Conservation (phyloP, 2,329 filamentous ascomycete species). For the Volutella citrinella region DNA sequence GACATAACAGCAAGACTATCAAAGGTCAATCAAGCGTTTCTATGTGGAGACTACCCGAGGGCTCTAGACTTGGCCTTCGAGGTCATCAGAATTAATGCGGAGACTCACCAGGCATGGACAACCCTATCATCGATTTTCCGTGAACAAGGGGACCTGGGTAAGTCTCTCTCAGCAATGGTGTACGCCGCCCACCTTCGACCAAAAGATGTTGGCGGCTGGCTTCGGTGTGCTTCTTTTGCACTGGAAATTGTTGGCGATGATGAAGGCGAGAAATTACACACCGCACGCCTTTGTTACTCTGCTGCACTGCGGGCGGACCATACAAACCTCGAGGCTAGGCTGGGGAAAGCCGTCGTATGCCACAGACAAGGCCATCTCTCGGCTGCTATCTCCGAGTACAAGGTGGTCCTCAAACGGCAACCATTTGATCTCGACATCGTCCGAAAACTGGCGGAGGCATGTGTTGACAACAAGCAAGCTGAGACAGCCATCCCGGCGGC, state of each 20-base stretch:
- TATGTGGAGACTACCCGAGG: slow-evolving; percentile 57
- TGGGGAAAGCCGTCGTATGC: slow-evolving; percentile 57
- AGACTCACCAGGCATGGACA: slow-evolving; percentile 64
- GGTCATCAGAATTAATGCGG: slow-evolving; percentile 66
- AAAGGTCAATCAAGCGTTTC: slow-evolving; percentile 65
- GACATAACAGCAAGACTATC: slow-evolving; percentile 69
- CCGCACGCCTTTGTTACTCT: slow-evolving; percentile 58
- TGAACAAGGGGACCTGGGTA: slow-evolving; percentile 55
- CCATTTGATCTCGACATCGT: slow-evolving; percentile 54
- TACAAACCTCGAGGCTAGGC: slow-evolving; percentile 54
- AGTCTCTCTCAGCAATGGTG: slow-evolving; percentile 57
- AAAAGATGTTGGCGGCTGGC: slow-evolving; percentile 58
- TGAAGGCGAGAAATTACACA: slow-evolving; percentile 46
- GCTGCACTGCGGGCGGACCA: slow-evolving; percentile 57
- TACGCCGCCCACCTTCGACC: slow-evolving; percentile 62
- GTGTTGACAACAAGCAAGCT: slow-evolving; percentile 49
- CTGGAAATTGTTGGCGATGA: slow-evolving; percentile 48
- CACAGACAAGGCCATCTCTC: slow-evolving; percentile 53
- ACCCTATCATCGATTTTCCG: slow-evolving; percentile 59
- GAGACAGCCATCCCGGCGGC: slow-evolving; percentile 37
- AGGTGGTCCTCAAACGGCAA: slow-evolving; percentile 48
- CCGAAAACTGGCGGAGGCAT: slow-evolving; percentile 55
- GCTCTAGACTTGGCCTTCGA: slow-evolving; percentile 59
- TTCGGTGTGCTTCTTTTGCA: slow-evolving; percentile 56
- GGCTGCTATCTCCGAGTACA: slow-evolving; percentile 56